Conservation (phyloP, 2,329 filamentous ascomycete species). For the Raffaelea albimanens region DNA sequence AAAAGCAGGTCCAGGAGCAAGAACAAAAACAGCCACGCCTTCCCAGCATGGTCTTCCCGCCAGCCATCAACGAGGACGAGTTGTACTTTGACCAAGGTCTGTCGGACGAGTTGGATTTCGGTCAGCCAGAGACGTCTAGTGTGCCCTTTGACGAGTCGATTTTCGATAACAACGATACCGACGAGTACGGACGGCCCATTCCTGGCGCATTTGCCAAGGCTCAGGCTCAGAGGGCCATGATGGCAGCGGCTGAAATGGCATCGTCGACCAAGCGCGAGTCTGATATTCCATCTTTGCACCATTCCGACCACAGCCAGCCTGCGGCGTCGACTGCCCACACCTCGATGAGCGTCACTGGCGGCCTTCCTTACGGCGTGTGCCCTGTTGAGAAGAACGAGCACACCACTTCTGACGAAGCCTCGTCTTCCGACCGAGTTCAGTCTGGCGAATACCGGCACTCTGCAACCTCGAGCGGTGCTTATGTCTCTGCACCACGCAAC, state of each 20-base stretch:
- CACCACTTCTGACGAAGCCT: neutral
- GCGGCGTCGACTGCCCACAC: slow-evolving; percentile 44
- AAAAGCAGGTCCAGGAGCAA: slow-evolving; percentile 12
- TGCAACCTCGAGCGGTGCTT: neutral
- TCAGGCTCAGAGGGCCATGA: slow-evolving; percentile 32
- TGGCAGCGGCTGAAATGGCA: slow-evolving; percentile 5
- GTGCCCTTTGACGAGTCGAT: slow-evolving; percentile 62
- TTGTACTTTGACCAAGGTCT: slow-evolving; percentile 55
- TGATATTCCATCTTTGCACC: slow-evolving; percentile 29
- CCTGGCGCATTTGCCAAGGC: slow-evolving; percentile 48
- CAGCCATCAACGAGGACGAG: slow-evolving; percentile 40
- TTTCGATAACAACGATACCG: slow-evolving; percentile 60
- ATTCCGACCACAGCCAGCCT: slow-evolving; percentile 33
- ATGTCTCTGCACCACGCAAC: neutral
- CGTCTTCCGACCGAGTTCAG: neutral
- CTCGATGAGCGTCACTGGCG: slow-evolving; percentile 31
- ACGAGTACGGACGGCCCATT: slow-evolving; percentile 51
- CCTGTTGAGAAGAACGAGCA: slow-evolving; percentile 3
- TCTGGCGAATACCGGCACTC: neutral
- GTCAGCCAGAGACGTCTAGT: slow-evolving; percentile 41
- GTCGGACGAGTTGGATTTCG: slow-evolving; percentile 32
- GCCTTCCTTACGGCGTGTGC: slow-evolving; percentile 15
- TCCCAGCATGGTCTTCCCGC: slow-evolving; percentile 7
- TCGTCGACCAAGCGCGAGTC: slow-evolving; percentile 31
- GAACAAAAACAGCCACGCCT: slow-evolving; percentile 10